Percentiles rank a stretch among this genome's conserved stretches.
These are phyloP conservation scores for Penicillium digitatum DNA, from an alignment of 2,329 filamentous ascomycete species.

Conservation along the genomic window DNA sequence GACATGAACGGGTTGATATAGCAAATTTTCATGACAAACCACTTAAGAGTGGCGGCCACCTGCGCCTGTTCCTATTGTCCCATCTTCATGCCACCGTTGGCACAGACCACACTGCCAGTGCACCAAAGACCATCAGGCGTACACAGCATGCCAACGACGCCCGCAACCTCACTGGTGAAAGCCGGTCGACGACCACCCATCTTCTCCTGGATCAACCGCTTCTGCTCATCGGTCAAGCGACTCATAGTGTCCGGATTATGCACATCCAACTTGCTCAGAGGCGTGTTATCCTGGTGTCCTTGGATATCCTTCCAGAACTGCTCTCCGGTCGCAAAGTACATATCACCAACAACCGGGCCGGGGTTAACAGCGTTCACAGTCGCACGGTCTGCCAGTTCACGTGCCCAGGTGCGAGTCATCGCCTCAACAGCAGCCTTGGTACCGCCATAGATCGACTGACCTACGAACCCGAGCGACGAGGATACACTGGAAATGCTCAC, in stretches of 20 bases:
- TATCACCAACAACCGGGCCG: constrained; percentile 63
- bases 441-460: constrained; percentile 60
- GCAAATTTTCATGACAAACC: too few species aligned
- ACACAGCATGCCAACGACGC: constrained; percentile 72
- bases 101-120: constrained; percentile 74
- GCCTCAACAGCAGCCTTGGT: constrained; percentile 65
- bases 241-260: constrained; percentile 52
- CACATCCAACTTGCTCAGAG: constrained; percentile 60
- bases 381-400: constrained; percentile 58
- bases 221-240: constrained; percentile 57
- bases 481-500: constrained; percentile 60
- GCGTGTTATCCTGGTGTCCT: constrained; percentile 60
- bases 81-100: constrained; percentile 72
- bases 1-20: too few species aligned
- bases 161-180: constrained; percentile 68
- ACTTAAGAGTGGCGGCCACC: too few species aligned
- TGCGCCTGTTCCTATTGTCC: constrained; percentile 6
- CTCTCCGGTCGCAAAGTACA: constrained; percentile 57
- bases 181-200: constrained; percentile 57
- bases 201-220: constrained; percentile 58
- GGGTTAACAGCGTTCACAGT: constrained; percentile 66
- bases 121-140: constrained; percentile 68
- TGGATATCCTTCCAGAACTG: constrained; percentile 58
- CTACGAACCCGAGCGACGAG: constrained; percentile 54
- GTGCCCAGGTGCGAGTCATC: constrained; percentile 66